Evolutionary conservation across 371 early-diverging fungal genomes (phyloP).

Genomic region (Funneliformis caledonium): DNA sequence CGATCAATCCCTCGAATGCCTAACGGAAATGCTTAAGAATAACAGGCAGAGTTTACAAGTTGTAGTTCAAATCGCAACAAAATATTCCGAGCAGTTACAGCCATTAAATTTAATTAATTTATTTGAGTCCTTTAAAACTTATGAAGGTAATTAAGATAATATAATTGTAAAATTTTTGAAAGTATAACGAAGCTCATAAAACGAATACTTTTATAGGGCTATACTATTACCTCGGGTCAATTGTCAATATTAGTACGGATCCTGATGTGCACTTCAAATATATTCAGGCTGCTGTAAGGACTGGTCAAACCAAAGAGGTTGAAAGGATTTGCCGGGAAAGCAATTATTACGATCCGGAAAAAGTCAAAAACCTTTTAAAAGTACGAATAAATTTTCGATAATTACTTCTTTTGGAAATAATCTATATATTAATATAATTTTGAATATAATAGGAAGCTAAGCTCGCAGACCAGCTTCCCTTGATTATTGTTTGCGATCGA

Average conservation of each 20-base stretch:
- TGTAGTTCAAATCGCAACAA: constrained; percentile 93
- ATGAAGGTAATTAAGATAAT: constrained; percentile 72
- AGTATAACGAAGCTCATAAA: neutral
- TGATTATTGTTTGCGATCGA: constrained; percentile 98
- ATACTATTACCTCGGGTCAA: constrained; percentile 92
- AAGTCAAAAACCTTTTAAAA: constrained; percentile 97
- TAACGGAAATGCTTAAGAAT: constrained; percentile 83
- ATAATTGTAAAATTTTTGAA: neutral
- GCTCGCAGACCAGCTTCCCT: constrained; percentile 91
- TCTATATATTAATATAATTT: neutral
- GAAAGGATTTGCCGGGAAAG: constrained; percentile 97
- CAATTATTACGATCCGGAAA: constrained; percentile 94
- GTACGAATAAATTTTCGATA: constrained; percentile 40
- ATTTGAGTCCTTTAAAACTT: constrained; percentile 90
- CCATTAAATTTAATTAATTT: constrained; percentile 85
- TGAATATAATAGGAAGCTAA: constrained; percentile 76
- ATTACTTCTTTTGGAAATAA: neutral
- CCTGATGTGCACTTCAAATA: constrained; percentile 97
- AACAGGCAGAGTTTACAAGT: constrained; percentile 96
- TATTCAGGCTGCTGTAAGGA: constrained; percentile 93
- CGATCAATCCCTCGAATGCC: constrained; percentile 90
- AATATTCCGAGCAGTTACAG: constrained; percentile 93
- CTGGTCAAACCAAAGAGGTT: constrained; percentile 96
- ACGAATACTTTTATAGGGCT: constrained; percentile 51
- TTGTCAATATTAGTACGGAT: constrained; percentile 94